Conservation (phyloP, 139 green algal genomes). For the Trebouxia sp. region DNA sequence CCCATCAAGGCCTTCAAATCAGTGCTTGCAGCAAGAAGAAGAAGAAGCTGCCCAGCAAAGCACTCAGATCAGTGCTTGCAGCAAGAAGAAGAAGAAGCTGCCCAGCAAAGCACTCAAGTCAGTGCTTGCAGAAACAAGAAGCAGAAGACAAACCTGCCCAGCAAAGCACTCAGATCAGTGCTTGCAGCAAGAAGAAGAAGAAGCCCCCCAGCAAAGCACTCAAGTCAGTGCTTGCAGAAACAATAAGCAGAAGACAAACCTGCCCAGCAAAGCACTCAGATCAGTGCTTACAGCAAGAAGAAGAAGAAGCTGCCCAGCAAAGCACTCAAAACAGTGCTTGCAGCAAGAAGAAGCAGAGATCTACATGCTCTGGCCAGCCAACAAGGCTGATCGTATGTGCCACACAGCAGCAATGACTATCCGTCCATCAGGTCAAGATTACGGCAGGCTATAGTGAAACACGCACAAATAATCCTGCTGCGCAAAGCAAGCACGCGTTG, state of each 20-base stretch:
- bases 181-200: neutral
- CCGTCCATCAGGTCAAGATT: too few relatives aligned
- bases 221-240: neutral
- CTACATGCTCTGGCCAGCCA: too few relatives aligned
- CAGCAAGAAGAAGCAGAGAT: neutral
- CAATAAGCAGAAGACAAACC: neutral
- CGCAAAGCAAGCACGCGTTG: too few relatives aligned
- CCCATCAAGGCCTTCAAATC: neutral
- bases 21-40: neutral
- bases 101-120: neutral
- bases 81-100: neutral
- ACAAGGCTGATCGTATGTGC: too few relatives aligned
- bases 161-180: neutral
- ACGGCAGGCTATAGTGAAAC: too few relatives aligned
- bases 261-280: neutral
- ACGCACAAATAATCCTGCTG: too few relatives aligned
- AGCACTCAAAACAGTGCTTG: neutral
- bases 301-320: neutral
- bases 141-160: neutral
- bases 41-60: neutral
- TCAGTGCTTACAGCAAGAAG: neutral
- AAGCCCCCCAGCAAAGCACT: neutral
- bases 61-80: neutral
- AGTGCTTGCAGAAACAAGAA: neutral
- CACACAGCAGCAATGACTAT: too few relatives aligned